Evolutionary conservation across 1,139 yeast genomes (phyloP), one percentile per base, ranked within the genome.

Genomic region (Magnusiomyces sp.): DNA sequence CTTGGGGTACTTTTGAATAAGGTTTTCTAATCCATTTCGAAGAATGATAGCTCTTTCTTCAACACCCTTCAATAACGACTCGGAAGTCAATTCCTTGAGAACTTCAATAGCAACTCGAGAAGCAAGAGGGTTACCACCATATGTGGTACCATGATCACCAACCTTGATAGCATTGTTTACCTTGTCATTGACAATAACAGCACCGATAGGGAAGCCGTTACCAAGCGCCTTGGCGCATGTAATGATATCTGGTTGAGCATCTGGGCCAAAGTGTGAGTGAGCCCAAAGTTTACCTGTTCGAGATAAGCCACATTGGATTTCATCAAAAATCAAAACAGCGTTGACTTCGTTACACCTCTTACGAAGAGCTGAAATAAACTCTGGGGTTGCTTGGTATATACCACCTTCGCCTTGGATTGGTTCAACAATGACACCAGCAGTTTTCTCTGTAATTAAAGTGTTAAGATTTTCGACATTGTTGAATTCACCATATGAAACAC

Each of bases 401-500:
- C 98, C 98, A 50, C 98, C 98, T 71, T 92, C 98, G 58, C 97
- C 98, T 71, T 92, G 98, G 53, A 92, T 82, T 19, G 98, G 98
- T 70, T 92, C 98, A 40, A 92, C 81, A 51, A 92, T 90, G 39
- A 92, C 94, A 49, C 90, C 98, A 62, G 95, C 88, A 0, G 96
- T 83, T 59, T 83, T 79, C 9, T 83, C 84, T 54, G 75, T 75
- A 50, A 89, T 81, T 16, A 81, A 62, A 1, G 66, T 60, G 55
- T 80, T 74, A 11, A 87, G 81, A 33, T 83, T 75, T 46, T 71
- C 75, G 40, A 82, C 71, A 59, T 82, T 79, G 54, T 77, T 78
- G 49, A 83, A 73, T 48, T 72, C 71, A 17, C 90, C 92, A 44
- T 76, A 73, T 50, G 76, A 71, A 49, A 89, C 84, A 4, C 95